Conservation (phyloP, 129 eudicot genomes). For the Flaveria robusta region DNA sequence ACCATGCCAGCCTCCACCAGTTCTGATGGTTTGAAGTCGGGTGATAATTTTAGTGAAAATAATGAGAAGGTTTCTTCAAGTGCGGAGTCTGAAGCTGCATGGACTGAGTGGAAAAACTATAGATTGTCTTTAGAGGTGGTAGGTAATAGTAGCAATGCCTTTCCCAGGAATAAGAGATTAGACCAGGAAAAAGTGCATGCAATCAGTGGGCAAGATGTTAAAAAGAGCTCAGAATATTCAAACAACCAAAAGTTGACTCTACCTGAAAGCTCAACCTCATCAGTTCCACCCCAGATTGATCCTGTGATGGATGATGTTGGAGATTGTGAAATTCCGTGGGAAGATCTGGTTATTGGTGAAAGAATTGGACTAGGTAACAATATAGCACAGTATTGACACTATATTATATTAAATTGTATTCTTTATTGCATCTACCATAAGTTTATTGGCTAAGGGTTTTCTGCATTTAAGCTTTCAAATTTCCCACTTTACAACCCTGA, state of each 20-base stretch:
- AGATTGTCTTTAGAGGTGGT: constrained; percentile 47
- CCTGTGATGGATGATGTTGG: constrained; percentile 88
- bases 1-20: constrained; percentile 53
- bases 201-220: constrained; percentile 35
- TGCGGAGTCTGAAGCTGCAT: constrained; percentile 40
- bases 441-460: not conserved
- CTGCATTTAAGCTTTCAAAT: constrained; percentile 5
- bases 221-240: constrained; percentile 32
- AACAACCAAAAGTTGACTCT: constrained; percentile 41
- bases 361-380: constrained; percentile 91
- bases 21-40: constrained; percentile 37
- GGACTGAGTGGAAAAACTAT: constrained; percentile 47
- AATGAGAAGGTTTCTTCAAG: constrained; percentile 33
- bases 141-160: constrained; percentile 30
- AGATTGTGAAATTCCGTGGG: constrained; percentile 97
- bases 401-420: constrained; percentile 6
- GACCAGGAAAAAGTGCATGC: constrained; percentile 34
- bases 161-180: constrained; percentile 35
- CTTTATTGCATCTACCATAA: not conserved
- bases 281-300: constrained; percentile 50
- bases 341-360: constrained; percentile 92
- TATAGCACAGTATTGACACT: constrained; percentile 7
- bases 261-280: constrained; percentile 47
- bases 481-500: not conserved
- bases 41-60: constrained; percentile 32